phyloP scores from a whole-genome alignment of 768 basidiomycete species.

The Lactarius hatsudake region DNA sequence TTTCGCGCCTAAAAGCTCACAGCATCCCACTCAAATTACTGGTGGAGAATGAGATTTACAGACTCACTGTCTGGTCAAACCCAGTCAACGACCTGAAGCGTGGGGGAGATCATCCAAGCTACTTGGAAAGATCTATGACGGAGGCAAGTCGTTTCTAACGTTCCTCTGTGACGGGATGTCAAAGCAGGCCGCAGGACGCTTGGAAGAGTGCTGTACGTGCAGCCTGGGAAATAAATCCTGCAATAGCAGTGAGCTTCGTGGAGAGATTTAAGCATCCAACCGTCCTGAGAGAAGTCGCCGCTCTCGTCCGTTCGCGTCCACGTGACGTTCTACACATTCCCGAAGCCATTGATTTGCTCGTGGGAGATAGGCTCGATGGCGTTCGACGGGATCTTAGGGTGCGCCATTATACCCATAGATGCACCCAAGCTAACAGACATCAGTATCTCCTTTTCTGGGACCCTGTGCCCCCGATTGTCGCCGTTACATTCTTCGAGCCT shows the following conservation, averaged over 20 bases:
- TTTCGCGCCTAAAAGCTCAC: conserved; percentile 53
- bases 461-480: conserved; percentile 79
- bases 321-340: conserved; percentile 67
- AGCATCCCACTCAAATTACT: conserved; percentile 78
- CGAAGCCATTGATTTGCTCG: conserved; percentile 76
- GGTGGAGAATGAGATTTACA: conserved; percentile 86
- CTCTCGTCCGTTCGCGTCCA: conserved; percentile 71
- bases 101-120: conserved; percentile 57
- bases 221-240: conserved; percentile 81
- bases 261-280: conserved; percentile 78
- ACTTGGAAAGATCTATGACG: conserved; percentile 54
- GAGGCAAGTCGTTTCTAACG: conserved; percentile 47
- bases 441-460: conserved; percentile 89
- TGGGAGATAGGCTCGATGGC: conserved; percentile 68
- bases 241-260: conserved; percentile 76
- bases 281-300: conserved; percentile 69
- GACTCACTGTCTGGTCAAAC: conserved; percentile 88
- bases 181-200: conserved; percentile 42
- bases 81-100: conserved; percentile 73
- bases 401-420: conserved; percentile 17
- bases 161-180: not conserved
- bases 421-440: conserved; percentile 14
- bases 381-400: conserved; percentile 77
- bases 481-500: conserved; percentile 81
- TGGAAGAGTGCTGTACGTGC: conserved; percentile 71